phyloP scores from a whole-genome alignment of 495 filamentous ascomycete genomes.

The Apodospora peruviana region DNA sequence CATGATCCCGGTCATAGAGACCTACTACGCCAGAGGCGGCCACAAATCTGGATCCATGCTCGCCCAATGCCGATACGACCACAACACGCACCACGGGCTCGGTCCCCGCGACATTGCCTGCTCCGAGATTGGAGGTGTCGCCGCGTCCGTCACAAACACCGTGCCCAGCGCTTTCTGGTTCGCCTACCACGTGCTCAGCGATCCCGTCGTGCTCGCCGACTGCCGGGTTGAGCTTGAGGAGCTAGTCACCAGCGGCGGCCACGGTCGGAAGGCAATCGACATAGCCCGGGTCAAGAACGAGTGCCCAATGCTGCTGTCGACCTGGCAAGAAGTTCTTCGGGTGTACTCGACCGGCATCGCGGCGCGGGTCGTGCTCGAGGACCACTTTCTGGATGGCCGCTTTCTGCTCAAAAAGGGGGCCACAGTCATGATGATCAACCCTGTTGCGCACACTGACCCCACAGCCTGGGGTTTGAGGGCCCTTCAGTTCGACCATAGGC shows the following conservation, averaged over 20 bases:
- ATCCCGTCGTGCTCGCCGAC: background rate
- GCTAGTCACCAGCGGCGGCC: background rate
- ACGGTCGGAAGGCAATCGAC: background rate
- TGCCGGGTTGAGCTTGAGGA: background rate
- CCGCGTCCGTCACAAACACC: slow-evolving; percentile 13
- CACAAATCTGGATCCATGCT: too few relatives aligned
- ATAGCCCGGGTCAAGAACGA: background rate
- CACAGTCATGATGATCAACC: slow-evolving; percentile 13
- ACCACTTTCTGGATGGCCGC: slow-evolving; percentile 18
- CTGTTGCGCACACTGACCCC: slow-evolving; percentile 9
- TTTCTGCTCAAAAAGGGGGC: slow-evolving; percentile 26
- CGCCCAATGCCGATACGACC: too few relatives aligned
- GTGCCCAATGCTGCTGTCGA: slow-evolving; percentile 13
- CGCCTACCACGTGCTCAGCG: slow-evolving; percentile 9
- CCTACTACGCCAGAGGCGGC: too few relatives aligned
- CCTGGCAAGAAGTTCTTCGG: slow-evolving; percentile 5
- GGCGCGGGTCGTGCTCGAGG: slow-evolving; percentile 15
- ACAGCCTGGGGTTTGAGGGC: slow-evolving; percentile 17
- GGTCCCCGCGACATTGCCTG: too few relatives aligned
- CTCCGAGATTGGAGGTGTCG: too few relatives aligned
- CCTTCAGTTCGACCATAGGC: slow-evolving; percentile 14
- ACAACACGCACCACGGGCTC: too few relatives aligned
- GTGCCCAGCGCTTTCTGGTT: slow-evolving; percentile 14
- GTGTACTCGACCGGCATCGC: slow-evolving; percentile 2
- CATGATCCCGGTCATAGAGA: background rate